Evolutionary conservation across 768 basidiomycete genomes (phyloP), one percentile per base, ranked within the genome.

Genomic region (Agaricus blazei): DNA sequence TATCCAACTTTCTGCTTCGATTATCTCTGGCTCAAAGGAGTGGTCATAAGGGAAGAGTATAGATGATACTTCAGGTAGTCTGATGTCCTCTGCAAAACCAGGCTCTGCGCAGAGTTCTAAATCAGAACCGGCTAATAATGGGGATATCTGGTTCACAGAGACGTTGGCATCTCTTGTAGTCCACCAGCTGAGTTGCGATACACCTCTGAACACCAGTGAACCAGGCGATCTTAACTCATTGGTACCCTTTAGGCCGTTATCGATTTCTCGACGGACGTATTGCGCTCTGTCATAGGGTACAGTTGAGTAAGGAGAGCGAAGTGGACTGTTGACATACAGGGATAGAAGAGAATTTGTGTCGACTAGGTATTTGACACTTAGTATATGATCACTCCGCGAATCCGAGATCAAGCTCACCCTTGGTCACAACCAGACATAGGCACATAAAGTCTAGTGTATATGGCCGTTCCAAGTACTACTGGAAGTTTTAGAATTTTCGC

Each of bases 381-480:
- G 34, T n/a, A 6, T 9, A 42, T 28, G 34, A 8, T 36, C 19
- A 19, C 36, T 28, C 28, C 9, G 19, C 9, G n/a, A 29, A 34
- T 3, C 11, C 47, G 14, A n/a, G 34, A 14, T 11, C 9, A 19
- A 55, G 2, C 70, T 55, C 44, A 70, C 70, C 46, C 58, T 67
- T 61, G 7, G 70, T 67, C 5, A 66, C 63, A 2, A 68, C 68
- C 48, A 69, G 66, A 37, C 67, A 65, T 56, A 70, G 63, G 19
- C 61, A 63, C 8, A 71, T 57, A 50, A 70, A 71, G 26, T 69
- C 58, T 9, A 70, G 51, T 2, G 68, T 66, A 28, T 62, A 52
- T 9, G 68, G 67, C 36, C 63, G 60, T 2, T 63, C 67, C 27
- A 71, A 62, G 48, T 69, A 71, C 70, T 71, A 7, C 9, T n/a